Base-by-base conservation (phyloP, 2,329 filamentous ascomycete species). In the Gnomoniopsis sp. region DNA sequence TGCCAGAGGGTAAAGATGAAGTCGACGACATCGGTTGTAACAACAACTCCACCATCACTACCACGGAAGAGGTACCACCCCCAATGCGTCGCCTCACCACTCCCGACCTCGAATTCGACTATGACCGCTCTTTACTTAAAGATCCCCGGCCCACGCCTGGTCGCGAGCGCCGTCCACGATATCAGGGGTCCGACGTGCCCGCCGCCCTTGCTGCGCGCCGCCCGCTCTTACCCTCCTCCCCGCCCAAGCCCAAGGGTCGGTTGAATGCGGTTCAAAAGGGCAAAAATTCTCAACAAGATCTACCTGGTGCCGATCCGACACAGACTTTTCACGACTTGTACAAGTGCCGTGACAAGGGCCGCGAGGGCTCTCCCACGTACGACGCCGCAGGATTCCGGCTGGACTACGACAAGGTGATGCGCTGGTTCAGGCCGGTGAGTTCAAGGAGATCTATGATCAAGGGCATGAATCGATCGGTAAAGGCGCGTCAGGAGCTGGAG, bases 31-130 rank as follows among this genome's bases (percentile, higher is more conserved):
- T n/a, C n/a, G n/a, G n/a, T n/a, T n/a, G n/a, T n/a, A n/a, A n/a
- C n/a, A n/a, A n/a, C n/a, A n/a, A n/a, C n/a, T n/a, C n/a, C n/a
- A n/a, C n/a, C n/a, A n/a, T n/a, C n/a, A n/a, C n/a, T n/a, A n/a
- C n/a, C n/a, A n/a, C n/a, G n/a, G n/a, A n/a, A n/a, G n/a, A n/a
- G n/a, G n/a, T n/a, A n/a, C n/a, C n/a, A n/a, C n/a, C n/a, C n/a
- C n/a, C n/a, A n/a, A n/a, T n/a, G 34, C 34, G 15, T 8, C 65
- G 65, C 10, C 49, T 67, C 23, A 68, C 65, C 7, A 66, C 64
- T 1, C 65, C 66, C 1, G 66, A 68, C 36, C 60, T 68, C 2
- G 65, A 68, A 43, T 68, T 67, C 47, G 66, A 68, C 43, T 68
- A 59, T 30, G 64, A 68, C 36, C 62, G 58, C 22, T 65, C 58